These are phyloP conservation scores for Fagopyrum esculentum DNA, from an alignment of 148 eudicot species.

Conservation along the genomic window DNA sequence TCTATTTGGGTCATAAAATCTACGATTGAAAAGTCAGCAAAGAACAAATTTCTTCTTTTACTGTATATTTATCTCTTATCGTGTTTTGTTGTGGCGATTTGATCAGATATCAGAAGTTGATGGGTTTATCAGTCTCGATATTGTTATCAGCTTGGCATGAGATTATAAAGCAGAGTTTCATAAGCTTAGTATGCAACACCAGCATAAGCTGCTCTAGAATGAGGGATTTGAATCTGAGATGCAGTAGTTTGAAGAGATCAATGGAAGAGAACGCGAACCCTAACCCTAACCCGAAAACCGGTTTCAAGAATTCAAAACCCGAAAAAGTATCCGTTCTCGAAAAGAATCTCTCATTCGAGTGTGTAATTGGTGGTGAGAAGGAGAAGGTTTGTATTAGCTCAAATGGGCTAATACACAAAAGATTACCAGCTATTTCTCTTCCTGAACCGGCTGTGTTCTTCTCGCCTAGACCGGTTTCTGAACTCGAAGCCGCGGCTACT, in stretches of 20 bases:
- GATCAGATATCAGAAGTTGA: slow-evolving; percentile 8
- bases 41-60: neutral
- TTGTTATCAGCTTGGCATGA: slow-evolving; percentile 56
- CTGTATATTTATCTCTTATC: neutral
- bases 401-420: slow-evolving; percentile 30
- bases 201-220: slow-evolving; percentile 14
- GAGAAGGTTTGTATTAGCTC: slow-evolving; percentile 11
- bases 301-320: slow-evolving; percentile 31
- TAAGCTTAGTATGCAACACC: slow-evolving; percentile 18
- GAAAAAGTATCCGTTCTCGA: slow-evolving; percentile 36
- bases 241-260: slow-evolving; percentile 32
- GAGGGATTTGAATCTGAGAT: slow-evolving; percentile 31
- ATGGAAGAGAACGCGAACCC: slow-evolving; percentile 18
- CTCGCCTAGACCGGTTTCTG: slow-evolving; percentile 70
- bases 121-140: slow-evolving; percentile 50
- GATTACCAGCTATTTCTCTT: slow-evolving; percentile 41
- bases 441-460: slow-evolving; percentile 62
- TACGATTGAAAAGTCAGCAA: neutral
- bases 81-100: neutral
- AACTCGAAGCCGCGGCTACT: slow-evolving; percentile 85
- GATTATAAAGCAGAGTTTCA: slow-evolving; percentile 32
- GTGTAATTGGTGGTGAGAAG: slow-evolving; percentile 25
- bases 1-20: neutral
- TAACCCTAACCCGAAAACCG: neutral
- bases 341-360: slow-evolving; percentile 52